These are phyloP conservation scores for Neopestalotiopsis rosae DNA, from an alignment of 2,329 filamentous ascomycete species.

Conservation along the genomic window DNA sequence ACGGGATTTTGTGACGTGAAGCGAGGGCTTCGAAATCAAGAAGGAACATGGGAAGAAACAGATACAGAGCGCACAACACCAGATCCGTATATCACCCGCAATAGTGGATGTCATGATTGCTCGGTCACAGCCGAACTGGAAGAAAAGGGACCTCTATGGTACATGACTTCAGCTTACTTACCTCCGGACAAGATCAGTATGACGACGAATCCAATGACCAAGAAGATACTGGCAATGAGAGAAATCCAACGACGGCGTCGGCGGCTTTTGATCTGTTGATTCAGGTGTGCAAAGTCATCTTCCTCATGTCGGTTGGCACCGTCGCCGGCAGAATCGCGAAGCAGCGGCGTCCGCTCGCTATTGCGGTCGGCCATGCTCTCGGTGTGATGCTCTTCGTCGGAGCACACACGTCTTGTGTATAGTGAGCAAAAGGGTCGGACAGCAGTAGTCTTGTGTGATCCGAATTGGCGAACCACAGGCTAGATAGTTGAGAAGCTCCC, in stretches of 20 bases:
- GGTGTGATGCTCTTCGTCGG: not conserved
- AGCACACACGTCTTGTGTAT: not conserved
- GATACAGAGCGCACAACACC: no score
- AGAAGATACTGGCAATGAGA: conserved; percentile 31
- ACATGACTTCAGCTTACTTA: conserved; percentile 25
- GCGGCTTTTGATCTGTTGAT: conserved; percentile 28
- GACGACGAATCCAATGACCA: conserved; percentile 35
- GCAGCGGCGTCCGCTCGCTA: conserved; percentile 14
- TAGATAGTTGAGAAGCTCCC: not conserved
- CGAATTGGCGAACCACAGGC: not conserved
- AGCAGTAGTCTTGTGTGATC: not conserved
- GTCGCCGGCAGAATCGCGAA: conserved; percentile 4
- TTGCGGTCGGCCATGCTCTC: conserved; percentile 11
- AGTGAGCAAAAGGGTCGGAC: not conserved
- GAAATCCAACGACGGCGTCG: conserved; percentile 38
- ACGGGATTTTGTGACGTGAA: no score
- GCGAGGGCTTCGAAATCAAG: no score
- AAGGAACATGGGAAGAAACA: no score
- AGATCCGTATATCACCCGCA: no score
- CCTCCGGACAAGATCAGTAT: conserved; percentile 36
- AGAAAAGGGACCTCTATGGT: not conserved
- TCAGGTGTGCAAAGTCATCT: conserved; percentile 18
- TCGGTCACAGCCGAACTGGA: not conserved
- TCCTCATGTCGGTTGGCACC: not conserved
- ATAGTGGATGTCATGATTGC: no score